Percentiles rank a stretch among this genome's conserved stretches.
Conservation (phyloP, 129 eudicot genomes). For the Heracleum sosnowskyi region DNA sequence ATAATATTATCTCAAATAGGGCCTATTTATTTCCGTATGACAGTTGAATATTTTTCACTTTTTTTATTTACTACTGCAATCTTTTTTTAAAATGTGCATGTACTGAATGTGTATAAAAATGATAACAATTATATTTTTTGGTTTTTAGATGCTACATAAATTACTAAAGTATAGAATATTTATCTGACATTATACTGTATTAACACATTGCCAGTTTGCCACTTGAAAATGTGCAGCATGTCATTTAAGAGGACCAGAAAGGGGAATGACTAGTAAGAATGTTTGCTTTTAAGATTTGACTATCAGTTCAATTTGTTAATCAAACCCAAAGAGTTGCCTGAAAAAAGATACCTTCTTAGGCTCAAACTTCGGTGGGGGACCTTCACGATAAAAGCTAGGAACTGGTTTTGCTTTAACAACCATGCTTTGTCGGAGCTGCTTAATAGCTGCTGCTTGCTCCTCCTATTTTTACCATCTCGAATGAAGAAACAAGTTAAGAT, state of each 20-base stretch:
- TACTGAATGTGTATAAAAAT: background rate
- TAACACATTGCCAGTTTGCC: background rate
- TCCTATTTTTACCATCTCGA: conserved; percentile 41
- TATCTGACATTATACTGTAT: background rate
- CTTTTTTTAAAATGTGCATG: background rate
- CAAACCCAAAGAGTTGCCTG: background rate
- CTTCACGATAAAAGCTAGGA: conserved; percentile 85
- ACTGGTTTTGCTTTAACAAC: conserved; percentile 84
- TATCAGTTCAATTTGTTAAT: background rate
- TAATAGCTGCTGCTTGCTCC: conserved; percentile 86
- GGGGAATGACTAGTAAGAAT: background rate
- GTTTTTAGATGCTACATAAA: background rate
- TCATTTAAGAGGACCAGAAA: background rate
- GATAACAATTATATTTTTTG: background rate
- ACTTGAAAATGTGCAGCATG: background rate
- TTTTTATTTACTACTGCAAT: background rate
- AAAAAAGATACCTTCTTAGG: conserved; percentile 77
- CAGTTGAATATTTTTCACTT: background rate
- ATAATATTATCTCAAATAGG: background rate
- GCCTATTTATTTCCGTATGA: background rate
- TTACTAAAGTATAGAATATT: too few relatives aligned
- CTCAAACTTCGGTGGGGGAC: conserved; percentile 91
- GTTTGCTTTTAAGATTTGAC: background rate
- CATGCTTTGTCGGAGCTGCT: conserved; percentile 80
- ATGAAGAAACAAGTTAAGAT: background rate